Evolutionary conservation across 2,329 filamentous ascomycete genomes (phyloP).

Genomic region (Sclerotinia trifoliorum): DNA sequence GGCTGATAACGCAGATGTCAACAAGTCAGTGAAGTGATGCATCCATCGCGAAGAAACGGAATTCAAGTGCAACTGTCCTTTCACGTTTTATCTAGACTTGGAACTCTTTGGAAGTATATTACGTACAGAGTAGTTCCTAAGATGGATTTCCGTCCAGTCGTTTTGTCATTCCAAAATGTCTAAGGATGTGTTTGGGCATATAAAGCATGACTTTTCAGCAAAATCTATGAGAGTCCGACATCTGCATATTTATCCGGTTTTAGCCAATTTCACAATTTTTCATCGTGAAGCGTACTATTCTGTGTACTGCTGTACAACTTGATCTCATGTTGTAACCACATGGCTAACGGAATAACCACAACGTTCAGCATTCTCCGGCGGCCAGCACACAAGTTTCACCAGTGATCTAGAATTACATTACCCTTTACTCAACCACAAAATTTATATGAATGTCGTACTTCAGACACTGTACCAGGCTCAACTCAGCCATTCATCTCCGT

Average conservation of each 20-base stretch:
- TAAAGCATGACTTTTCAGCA: neutral
- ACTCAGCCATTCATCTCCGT: neutral
- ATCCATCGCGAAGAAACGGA: conserved; percentile 3
- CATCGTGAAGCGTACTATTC: neutral
- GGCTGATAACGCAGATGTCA: conserved; percentile 2
- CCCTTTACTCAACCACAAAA: neutral
- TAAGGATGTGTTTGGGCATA: neutral
- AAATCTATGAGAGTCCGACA: neutral
- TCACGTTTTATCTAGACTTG: neutral
- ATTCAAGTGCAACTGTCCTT: neutral
- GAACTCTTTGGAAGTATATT: neutral
- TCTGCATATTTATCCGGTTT: conserved; percentile 8
- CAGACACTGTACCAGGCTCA: conserved; percentile 3
- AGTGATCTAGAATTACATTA: conserved; percentile 6
- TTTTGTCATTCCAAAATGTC: neutral
- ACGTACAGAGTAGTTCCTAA: neutral
- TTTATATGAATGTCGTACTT: neutral
- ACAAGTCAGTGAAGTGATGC: conserved; percentile 10
- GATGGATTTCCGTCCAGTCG: neutral
- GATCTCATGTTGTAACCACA: conserved; percentile 9
- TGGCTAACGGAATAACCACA: conserved; percentile 1
- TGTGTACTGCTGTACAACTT: neutral
- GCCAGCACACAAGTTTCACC: conserved; percentile 19
- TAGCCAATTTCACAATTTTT: neutral
- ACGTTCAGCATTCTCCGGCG: conserved; percentile 11